Evolutionary conservation across 768 basidiomycete genomes (phyloP).

Genomic region (Tulasnella sp.): DNA sequence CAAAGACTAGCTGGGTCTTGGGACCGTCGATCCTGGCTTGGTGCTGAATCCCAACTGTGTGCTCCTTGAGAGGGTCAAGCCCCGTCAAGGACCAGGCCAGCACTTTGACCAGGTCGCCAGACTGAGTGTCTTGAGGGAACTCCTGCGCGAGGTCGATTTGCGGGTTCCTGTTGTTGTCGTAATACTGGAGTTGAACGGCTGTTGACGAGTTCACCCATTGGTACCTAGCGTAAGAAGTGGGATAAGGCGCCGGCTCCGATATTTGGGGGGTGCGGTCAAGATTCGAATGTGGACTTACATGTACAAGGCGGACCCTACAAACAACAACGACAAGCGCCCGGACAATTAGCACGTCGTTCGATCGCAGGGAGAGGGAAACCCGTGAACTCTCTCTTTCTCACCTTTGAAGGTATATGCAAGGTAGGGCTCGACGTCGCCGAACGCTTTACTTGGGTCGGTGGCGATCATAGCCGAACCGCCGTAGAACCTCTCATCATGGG

Average conservation of each 20-base stretch:
- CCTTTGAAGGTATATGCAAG: constrained; percentile 5
- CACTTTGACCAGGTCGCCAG: background rate
- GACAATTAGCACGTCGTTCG: too few relatives aligned
- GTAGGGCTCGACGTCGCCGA: background rate
- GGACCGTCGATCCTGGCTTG: background rate
- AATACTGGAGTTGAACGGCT: background rate
- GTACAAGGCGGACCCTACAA: constrained; percentile 1
- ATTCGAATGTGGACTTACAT: constrained; percentile 4
- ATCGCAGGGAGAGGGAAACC: background rate
- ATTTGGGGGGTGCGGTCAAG: background rate
- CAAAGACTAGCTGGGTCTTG: background rate
- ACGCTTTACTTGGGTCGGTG: background rate
- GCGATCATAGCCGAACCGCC: background rate
- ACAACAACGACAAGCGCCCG: background rate
- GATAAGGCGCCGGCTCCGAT: background rate
- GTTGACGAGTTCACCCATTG: constrained; percentile 6
- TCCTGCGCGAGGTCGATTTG: background rate
- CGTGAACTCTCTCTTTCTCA: too few relatives aligned
- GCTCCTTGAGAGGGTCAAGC: background rate
- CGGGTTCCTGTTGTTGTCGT: background rate
- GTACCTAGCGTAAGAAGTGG: background rate
- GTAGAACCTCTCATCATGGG: background rate
- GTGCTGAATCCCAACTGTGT: constrained; percentile 10
- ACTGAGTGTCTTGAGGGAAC: background rate
- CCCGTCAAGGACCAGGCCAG: constrained; percentile 5